Evolutionary conservation across 2,329 filamentous ascomycete species (phyloP), one percentile per base, ranked within the genome.

Genomic region (Decorospora gaudefroyi): DNA sequence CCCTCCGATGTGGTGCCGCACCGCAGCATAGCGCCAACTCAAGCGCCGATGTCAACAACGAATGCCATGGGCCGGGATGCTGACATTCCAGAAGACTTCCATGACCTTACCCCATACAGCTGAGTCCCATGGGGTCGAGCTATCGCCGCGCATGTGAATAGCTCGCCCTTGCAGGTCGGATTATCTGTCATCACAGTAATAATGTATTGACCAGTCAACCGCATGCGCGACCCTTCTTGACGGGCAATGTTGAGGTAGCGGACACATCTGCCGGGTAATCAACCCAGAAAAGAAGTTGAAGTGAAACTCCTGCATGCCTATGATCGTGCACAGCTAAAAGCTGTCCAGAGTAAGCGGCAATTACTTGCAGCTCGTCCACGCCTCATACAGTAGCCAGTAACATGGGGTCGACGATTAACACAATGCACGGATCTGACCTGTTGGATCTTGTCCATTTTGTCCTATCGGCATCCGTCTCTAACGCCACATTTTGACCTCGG

Each of bases 81-180:
- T 25, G 22, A 42, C 28, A 34, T 61, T 57, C 55, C 33, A 55
- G 53, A 59, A 59, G 30, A 12, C 26, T 51, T 57, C 51, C 15
- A 47, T 12, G 0, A 19, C 43, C 26, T 41, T 46, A 19, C 51
- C 41, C 10, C 18, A 41, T 30, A 17, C 26, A 43, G 26, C 9
- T 22, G 6, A 21, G 17, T 25, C 16, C 37, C 43, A 31, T 27
- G 21, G 5, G 30, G 17, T 31, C 25, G 35, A 35, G 26, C 22
- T 26, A 32, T 42, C n/a, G 23, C 23, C n/a, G n/a, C n/a, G n/a
- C n/a, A n/a, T n/a, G n/a, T n/a, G n/a, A n/a, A n/a, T n/a, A n/a
- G n/a, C n/a, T n/a, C n/a, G n/a, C n/a, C n/a, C n/a, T n/a, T n/a
- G n/a, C n/a, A n/a, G n/a, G n/a, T n/a, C n/a, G n/a, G n/a, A n/a